These are phyloP conservation scores for Goffeauzyma gilvescens DNA, from an alignment of 768 basidiomycete genomes.

Conservation along the genomic window DNA sequence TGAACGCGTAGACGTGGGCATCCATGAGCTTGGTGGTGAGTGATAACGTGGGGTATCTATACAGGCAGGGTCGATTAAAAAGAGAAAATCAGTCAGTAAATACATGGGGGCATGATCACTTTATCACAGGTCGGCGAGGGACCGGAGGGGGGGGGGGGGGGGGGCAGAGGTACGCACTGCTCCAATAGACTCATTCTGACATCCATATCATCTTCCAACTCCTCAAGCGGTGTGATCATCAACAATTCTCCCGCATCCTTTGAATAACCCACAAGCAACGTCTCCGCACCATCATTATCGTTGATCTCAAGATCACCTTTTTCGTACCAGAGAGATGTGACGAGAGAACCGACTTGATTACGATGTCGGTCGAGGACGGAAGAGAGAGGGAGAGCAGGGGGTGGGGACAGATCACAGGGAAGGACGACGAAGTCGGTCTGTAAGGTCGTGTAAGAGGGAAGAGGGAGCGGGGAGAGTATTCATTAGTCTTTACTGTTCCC, in stretches of 20 bases:
- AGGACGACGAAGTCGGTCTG: conserved; percentile 65
- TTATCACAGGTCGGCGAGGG: neutral
- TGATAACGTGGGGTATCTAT: conserved; percentile 51
- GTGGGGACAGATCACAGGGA: conserved; percentile 77
- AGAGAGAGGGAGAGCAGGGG: conserved; percentile 50
- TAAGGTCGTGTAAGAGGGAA: neutral
- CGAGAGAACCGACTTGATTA: conserved; percentile 22
- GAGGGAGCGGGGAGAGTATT: too few species aligned
- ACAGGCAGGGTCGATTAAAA: conserved; percentile 10
- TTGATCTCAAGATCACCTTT: conserved; percentile 23
- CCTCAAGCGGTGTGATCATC: conserved; percentile 43
- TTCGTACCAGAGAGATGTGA: conserved; percentile 32
- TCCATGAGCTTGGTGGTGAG: conserved; percentile 55
- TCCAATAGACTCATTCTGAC: conserved; percentile 57
- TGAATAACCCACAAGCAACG: conserved; percentile 27
- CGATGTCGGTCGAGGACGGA: conserved; percentile 65
- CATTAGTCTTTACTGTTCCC: neutral
- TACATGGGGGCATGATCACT: neutral
- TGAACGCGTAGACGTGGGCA: conserved; percentile 81
- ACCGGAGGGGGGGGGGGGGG: neutral
- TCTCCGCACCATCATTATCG: conserved; percentile 24
- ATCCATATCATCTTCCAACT: conserved; percentile 50
- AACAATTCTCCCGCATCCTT: conserved; percentile 42
- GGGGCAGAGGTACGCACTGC: conserved; percentile 37
- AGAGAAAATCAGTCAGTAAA: conserved; percentile 1